phyloP scores from a whole-genome alignment of 306 rosid species.

The Vigna angularis region DNA sequence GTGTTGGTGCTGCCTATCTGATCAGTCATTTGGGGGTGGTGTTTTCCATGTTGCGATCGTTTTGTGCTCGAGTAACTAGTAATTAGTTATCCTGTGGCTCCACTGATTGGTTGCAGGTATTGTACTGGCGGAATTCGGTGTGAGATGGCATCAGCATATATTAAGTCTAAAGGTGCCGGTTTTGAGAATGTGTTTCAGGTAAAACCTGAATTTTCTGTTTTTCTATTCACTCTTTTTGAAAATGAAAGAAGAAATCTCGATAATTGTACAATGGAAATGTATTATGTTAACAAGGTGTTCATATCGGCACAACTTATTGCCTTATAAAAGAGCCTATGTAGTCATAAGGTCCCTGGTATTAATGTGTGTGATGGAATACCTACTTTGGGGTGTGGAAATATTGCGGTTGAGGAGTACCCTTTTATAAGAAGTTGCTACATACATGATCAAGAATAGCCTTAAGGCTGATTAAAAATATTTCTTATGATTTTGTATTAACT shows the following conservation, averaged over 20 bases:
- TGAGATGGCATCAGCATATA: constrained; percentile 98
- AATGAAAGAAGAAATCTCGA: neutral
- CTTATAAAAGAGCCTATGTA: constrained; percentile 5
- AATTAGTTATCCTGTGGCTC: constrained; percentile 17
- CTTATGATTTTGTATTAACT: constrained; percentile 39
- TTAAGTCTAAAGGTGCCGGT: constrained; percentile 88
- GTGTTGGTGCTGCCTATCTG: neutral
- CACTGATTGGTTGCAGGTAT: constrained; percentile 66
- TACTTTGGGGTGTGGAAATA: constrained; percentile 30
- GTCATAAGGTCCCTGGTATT: constrained; percentile 7
- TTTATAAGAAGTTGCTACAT: neutral
- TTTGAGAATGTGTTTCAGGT: constrained; percentile 96
- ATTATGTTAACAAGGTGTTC: constrained; percentile 14
- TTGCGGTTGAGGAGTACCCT: constrained; percentile 26
- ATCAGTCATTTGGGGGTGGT: neutral
- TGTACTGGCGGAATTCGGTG: constrained; percentile 98
- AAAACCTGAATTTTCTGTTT: constrained; percentile 28
- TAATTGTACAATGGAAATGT: constrained; percentile 6
- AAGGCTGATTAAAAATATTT: constrained; percentile 29
- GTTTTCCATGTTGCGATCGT: neutral
- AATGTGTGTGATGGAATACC: constrained; percentile 1
- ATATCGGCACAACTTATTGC: neutral
- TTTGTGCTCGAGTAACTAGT: neutral
- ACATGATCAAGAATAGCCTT: neutral
- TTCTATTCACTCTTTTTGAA: neutral